A percentile compares a stretch with the other conserved stretches of the same genome.
phyloP scores from a whole-genome alignment of 1,284 basidiomycete species.

The Melampsora abietis-canadensis region DNA sequence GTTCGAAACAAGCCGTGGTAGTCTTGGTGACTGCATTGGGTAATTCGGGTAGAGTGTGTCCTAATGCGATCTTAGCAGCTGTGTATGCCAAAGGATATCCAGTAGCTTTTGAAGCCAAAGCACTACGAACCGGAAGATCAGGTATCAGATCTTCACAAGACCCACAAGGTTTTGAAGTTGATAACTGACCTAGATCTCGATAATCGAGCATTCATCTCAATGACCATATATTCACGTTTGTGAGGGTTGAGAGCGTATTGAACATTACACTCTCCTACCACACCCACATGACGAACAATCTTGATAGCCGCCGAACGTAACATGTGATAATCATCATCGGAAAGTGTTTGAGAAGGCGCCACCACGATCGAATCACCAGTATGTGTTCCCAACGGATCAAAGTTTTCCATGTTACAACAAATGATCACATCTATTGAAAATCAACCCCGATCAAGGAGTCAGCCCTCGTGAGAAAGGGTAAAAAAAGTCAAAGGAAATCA shows the following conservation, averaged over 20 bases:
- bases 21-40: conserved; percentile 99
- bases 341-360: conserved; percentile 94
- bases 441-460: too few relatives aligned
- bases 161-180: conserved; percentile 62
- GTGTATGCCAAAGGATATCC: conserved; percentile 99
- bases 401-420: conserved; percentile 98
- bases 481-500: not conserved
- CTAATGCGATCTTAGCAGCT: conserved; percentile 98
- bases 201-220: conserved; percentile 58
- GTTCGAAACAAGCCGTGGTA: conserved; percentile 98
- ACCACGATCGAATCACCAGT: conserved; percentile 99
- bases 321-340: conserved; percentile 99
- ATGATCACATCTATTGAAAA: conserved; percentile 77
- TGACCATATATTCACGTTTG: conserved; percentile 92
- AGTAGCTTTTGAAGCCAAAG: conserved; percentile 96
- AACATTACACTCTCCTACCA: conserved; percentile 91
- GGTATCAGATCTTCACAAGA: conserved; percentile 59
- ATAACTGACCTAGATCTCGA: conserved; percentile 47
- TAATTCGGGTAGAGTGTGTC: conserved; percentile 93
- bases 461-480: too few relatives aligned
- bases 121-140: conserved; percentile 57
- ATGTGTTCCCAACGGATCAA: conserved; percentile 96
- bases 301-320: conserved; percentile 95
- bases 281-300: conserved; percentile 93
- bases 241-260: conserved; percentile 96